Evolutionary conservation across 345 rosid genomes (phyloP).

Genomic region (Pistacia vera): DNA sequence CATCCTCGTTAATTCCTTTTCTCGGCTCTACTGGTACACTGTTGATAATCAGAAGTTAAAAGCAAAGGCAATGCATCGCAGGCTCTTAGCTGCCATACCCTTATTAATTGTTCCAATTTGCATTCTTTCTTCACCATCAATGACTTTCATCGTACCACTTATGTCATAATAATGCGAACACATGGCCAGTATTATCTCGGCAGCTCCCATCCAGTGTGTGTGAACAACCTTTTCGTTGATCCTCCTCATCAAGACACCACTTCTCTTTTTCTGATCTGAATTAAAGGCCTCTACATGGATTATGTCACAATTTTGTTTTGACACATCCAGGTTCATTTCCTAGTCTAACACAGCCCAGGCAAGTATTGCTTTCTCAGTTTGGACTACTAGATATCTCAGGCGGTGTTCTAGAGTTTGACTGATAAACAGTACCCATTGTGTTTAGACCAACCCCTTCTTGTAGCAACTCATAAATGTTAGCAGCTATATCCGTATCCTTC

Average conservation of each 20-base stretch:
- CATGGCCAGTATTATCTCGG: too few species aligned
- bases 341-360: slow-evolving; percentile 44
- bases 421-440: slow-evolving; percentile 34
- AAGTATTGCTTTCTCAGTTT: slow-evolving; percentile 55
- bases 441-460: slow-evolving; percentile 35
- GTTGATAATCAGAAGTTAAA: too few species aligned
- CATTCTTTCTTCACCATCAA: slow-evolving; percentile 30
- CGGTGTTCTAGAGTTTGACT: slow-evolving; percentile 19
- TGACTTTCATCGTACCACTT: slow-evolving; percentile 18
- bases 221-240: too few species aligned
- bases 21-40: too few species aligned
- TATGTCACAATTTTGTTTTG: too few species aligned
- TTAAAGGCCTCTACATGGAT: too few species aligned
- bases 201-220: too few species aligned
- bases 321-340: slow-evolving; percentile 36
- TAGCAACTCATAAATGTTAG: slow-evolving; percentile 24
- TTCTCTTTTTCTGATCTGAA: too few species aligned
- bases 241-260: too few species aligned
- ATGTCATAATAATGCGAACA: too few species aligned
- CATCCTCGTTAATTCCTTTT: too few species aligned
- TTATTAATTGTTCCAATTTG: slow-evolving; percentile 28
- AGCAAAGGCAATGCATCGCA: too few species aligned
- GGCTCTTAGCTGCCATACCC: slow-evolving; percentile 53
- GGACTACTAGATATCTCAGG: slow-evolving; percentile 56
- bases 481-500: slow-evolving; percentile 3